phyloP scores from a whole-genome alignment of 345 rosid species.

The Eucalyptus regnans region DNA sequence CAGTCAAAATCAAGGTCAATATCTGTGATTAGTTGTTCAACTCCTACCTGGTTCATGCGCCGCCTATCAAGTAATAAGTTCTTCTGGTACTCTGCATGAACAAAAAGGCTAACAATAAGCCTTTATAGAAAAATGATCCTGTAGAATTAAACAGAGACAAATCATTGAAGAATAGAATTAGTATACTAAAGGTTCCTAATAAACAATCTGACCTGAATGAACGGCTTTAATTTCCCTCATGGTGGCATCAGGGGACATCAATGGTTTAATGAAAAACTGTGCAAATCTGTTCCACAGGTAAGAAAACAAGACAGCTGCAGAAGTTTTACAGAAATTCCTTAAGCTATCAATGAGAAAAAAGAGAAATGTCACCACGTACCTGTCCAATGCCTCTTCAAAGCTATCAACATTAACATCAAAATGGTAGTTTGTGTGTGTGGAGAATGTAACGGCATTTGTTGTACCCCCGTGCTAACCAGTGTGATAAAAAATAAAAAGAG shows the following conservation, averaged over 20 bases:
- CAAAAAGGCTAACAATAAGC: background rate
- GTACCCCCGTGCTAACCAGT: slow-evolving; percentile 74
- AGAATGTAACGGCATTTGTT: slow-evolving; percentile 66
- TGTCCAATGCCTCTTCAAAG: slow-evolving; percentile 86
- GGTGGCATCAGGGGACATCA: slow-evolving; percentile 90
- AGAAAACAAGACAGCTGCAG: background rate
- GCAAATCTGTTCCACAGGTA: slow-evolving; percentile 44
- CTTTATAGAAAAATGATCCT: background rate
- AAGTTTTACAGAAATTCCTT: background rate
- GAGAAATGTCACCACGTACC: slow-evolving; percentile 17
- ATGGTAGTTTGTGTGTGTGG: slow-evolving; percentile 59
- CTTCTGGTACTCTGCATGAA: slow-evolving; percentile 72
- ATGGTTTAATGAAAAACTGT: slow-evolving; percentile 80
- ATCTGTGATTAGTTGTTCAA: background rate
- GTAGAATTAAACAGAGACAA: background rate
- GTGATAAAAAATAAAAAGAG: background rate
- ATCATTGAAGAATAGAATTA: background rate
- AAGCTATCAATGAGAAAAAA: background rate
- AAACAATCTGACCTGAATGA: slow-evolving; percentile 66
- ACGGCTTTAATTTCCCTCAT: slow-evolving; percentile 86
- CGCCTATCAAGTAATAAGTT: slow-evolving; percentile 71
- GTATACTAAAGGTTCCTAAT: background rate
- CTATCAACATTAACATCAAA: slow-evolving; percentile 69
- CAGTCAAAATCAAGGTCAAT: background rate
- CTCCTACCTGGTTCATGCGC: slow-evolving; percentile 74